phyloP scores from a whole-genome alignment of 208 protist genomes.

The Spongospora subterranea region DNA sequence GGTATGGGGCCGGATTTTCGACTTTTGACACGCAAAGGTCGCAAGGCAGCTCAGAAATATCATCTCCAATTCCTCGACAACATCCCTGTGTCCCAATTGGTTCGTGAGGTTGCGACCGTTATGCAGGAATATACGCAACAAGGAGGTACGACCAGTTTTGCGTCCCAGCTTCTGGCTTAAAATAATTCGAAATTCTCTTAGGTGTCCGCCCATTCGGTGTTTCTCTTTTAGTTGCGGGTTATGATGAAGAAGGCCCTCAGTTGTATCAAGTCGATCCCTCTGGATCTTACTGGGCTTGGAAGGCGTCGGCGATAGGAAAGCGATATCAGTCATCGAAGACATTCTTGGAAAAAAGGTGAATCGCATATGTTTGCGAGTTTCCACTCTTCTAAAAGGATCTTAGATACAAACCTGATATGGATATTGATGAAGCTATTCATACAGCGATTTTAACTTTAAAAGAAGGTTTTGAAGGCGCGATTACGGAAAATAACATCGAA shows the following conservation, averaged over 20 bases:
- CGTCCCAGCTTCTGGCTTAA: not conserved
- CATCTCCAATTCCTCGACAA: constrained; percentile 66
- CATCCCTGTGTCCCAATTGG: constrained; percentile 92
- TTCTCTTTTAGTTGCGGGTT: constrained; percentile 97
- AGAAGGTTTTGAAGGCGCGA: constrained; percentile 80
- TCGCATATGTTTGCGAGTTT: not conserved
- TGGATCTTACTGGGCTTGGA: constrained; percentile 99
- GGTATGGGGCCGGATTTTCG: constrained; percentile 90
- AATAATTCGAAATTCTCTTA: constrained; percentile 65
- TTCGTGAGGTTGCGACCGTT: constrained; percentile 92
- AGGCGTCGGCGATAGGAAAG: constrained; percentile 98
- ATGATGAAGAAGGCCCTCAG: constrained; percentile 91
- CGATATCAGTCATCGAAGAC: constrained; percentile 93
- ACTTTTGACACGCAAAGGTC: constrained; percentile 90
- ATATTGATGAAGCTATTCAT: constrained; percentile 98
- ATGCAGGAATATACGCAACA: constrained; percentile 99
- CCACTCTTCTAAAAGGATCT: not conserved
- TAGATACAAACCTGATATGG: constrained; percentile 83
- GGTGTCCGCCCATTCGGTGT: constrained; percentile 99
- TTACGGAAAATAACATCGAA: constrained; percentile 97
- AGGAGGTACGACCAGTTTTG: constrained; percentile 73
- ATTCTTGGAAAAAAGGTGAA: constrained; percentile 81
- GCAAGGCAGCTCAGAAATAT: constrained; percentile 90
- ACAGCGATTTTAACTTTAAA: constrained; percentile 98
- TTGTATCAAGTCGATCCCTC: constrained; percentile 98